Base-by-base conservation (phyloP, 345 rosid species). In the Physaria fendleri region DNA sequence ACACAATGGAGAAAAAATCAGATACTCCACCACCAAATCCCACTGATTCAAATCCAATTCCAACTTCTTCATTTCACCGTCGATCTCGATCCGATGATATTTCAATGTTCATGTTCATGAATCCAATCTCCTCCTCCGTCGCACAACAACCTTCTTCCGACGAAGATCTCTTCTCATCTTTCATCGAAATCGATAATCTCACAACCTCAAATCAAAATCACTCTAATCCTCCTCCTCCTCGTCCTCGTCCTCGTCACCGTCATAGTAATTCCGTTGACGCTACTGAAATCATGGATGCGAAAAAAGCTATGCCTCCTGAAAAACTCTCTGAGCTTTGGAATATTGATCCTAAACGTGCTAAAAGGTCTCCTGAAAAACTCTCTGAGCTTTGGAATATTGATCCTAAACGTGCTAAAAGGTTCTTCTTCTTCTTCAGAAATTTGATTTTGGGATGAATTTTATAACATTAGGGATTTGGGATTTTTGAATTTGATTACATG, bases 401-500 rank as follows among this genome's bases (percentile, higher is more conserved):
- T 74, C 89, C 89, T 5, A 85, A 85, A 68, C 82, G 82, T 61
- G 93, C 93, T 57, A 81, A 83, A 76, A 83, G 93, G 85, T 81
- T 43, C 34, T 10, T 38, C 16, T 33, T 63, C 35, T 5, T n/a
- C n/a, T n/a, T n/a, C n/a, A n/a, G 1, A 9, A 47, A 5, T 16
- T 65, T 28, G 51, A 21, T 20, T 5, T 15, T 59, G n/a, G 3
- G 47, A 30, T 28, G 41, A 12, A 48, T n/a, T 40, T 15, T 7
- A 11, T 12, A 14, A 54, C 54, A 30, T 29, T 17, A 48, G 65
- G 61, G 55, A 51, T 37, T 64, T 29, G 7, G 41, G n/a, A n/a
- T n/a, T n/a, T n/a, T n/a, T n/a, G n/a, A 43, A 32, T 14, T 22
- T 34, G 41, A 6, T 30, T 40, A 24, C 54, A 91, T 96, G 77